Conservation (phyloP, 192 early-diverging fungal species). For the Coemansia sp. region DNA sequence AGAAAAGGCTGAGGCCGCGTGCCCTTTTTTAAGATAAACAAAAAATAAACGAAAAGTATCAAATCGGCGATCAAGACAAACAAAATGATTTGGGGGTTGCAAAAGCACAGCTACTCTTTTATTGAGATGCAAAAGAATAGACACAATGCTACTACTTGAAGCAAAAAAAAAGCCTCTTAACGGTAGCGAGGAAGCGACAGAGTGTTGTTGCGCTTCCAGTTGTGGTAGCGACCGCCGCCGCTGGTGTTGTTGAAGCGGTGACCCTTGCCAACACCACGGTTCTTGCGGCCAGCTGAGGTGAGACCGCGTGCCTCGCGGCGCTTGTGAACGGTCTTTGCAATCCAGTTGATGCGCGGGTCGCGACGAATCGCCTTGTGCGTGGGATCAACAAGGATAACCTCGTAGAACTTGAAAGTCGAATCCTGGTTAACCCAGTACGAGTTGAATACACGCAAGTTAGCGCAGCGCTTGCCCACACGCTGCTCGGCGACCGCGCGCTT, state of each 20-base stretch:
- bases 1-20: too few species aligned
- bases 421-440: conserved; percentile 99
- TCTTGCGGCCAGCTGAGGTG: conserved; percentile 95
- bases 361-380: conserved; percentile 97
- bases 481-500: conserved; percentile 93
- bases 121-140: neutral
- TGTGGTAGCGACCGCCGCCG: conserved; percentile 90
- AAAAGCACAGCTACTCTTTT: neutral
- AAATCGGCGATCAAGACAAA: neutral
- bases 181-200: conserved; percentile 92
- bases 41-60: neutral
- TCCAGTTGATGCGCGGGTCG: conserved; percentile 99
- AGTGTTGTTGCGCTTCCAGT: conserved; percentile 95
- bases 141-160: neutral
- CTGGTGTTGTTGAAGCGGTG: conserved; percentile 95
- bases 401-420: conserved; percentile 99
- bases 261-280: conserved; percentile 95
- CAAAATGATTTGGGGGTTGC: neutral
- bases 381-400: conserved; percentile 98
- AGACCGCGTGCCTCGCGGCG: conserved; percentile 98
- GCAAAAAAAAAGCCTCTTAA: conserved; percentile 53
- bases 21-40: too few species aligned
- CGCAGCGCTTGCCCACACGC: conserved; percentile 96
- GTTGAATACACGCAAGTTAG: conserved; percentile 97
- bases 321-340: conserved; percentile 96